Percentiles rank a stretch among this genome's conserved stretches.
phyloP scores from a whole-genome alignment of 1,284 basidiomycete species.

The Cutaneotrichosporon cavernicola region DNA sequence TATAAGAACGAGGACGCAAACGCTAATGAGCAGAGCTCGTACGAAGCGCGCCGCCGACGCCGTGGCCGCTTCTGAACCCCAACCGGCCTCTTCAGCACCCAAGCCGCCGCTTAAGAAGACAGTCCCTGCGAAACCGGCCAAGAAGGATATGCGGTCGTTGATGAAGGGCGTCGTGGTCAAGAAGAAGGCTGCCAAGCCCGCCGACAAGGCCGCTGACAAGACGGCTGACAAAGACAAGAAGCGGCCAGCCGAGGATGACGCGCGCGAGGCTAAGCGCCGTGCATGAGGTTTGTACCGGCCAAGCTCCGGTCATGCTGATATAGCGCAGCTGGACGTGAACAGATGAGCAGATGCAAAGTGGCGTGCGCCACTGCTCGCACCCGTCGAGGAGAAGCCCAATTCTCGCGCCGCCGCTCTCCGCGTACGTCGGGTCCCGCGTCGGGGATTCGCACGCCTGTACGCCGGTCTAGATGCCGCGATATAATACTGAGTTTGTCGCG shows the following conservation, averaged over 20 bases:
- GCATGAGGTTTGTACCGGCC: background rate
- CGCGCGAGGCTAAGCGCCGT: constrained; percentile 4
- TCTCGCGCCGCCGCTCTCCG: background rate
- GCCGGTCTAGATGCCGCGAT: background rate
- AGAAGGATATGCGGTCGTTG: constrained; percentile 49
- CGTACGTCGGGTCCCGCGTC: background rate
- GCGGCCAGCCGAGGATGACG: background rate
- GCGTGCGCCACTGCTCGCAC: constrained; percentile 1
- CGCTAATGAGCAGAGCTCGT: background rate
- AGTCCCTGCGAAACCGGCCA: constrained; percentile 35
- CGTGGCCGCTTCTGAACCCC: constrained; percentile 22
- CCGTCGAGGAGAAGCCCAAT: background rate
- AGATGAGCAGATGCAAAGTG: too few species aligned
- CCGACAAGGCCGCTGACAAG: background rate
- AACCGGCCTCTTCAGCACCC: constrained; percentile 12
- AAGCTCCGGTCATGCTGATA: background rate
- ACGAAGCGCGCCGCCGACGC: constrained; percentile 7
- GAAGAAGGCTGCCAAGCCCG: constrained; percentile 39
- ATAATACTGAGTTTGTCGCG: background rate
- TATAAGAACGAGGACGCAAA: background rate
- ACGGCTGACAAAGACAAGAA: background rate
- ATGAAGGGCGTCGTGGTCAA: constrained; percentile 53
- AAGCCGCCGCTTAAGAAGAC: constrained; percentile 14
- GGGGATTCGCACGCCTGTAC: background rate
- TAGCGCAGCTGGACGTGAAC: background rate